phyloP scores from a whole-genome alignment of 1,284 basidiomycete species.

The Moesziomyces sp. region DNA sequence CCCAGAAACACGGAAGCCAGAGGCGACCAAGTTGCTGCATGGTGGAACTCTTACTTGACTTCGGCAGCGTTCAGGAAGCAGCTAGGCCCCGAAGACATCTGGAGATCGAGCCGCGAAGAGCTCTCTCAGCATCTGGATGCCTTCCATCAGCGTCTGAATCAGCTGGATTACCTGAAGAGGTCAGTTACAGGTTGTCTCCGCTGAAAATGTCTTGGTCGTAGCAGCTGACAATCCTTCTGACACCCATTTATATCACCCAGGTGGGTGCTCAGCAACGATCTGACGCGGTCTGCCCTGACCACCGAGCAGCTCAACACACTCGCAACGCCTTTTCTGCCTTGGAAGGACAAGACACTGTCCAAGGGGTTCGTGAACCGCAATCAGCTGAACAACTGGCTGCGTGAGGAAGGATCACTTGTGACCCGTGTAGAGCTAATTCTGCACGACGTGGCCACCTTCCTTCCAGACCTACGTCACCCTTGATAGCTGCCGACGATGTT shows the following conservation, averaged over 20 bases:
- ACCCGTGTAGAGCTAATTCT: not conserved
- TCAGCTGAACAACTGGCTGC: not conserved
- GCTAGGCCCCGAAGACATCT: not conserved
- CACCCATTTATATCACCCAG: not conserved
- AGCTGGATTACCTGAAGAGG: conserved; percentile 4
- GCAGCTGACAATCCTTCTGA: not conserved
- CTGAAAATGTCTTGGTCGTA: not conserved
- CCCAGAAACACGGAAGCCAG: too few relatives aligned
- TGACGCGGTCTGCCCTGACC: conserved; percentile 2
- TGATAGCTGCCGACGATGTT: not conserved
- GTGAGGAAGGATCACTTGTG: not conserved
- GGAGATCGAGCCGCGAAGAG: not conserved
- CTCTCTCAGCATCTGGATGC: not conserved
- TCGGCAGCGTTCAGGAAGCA: not conserved
- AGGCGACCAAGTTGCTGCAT: not conserved
- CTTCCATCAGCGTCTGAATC: conserved; percentile 2
- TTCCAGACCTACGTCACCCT: not conserved
- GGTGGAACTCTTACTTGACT: not conserved
- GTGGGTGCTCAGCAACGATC: conserved; percentile 5
- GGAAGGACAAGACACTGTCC: not conserved
- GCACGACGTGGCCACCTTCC: not conserved
- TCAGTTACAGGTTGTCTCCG: not conserved
- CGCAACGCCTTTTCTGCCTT: conserved; percentile 8
- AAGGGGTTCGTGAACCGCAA: not conserved
- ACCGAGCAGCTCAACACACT: not conserved